These are phyloP conservation scores for Pestalotiopsis fici DNA, from an alignment of 2,329 filamentous ascomycete genomes.

Conservation along the genomic window DNA sequence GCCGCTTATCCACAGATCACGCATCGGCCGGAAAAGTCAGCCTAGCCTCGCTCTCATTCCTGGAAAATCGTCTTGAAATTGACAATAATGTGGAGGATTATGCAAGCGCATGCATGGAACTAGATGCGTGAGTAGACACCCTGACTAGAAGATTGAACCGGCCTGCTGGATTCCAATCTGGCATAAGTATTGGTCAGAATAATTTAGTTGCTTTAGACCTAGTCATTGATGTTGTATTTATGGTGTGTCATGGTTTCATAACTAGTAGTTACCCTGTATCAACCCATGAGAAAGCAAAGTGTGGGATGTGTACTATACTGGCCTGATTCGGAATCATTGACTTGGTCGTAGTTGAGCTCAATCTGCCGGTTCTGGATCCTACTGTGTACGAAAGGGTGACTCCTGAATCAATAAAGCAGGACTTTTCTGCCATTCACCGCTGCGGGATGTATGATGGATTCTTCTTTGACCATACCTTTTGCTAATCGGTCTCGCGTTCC, in stretches of 20 bases:
- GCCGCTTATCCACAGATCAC: too few species aligned
- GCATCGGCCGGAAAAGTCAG: neutral
- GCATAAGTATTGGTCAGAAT: neutral
- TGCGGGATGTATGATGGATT: too few species aligned
- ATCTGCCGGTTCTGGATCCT: too few species aligned
- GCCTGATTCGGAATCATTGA: too few species aligned
- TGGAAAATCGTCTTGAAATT: neutral
- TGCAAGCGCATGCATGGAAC: neutral
- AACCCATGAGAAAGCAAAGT: too few species aligned
- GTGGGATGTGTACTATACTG: too few species aligned
- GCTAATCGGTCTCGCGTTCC: neutral
- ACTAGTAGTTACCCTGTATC: neutral
- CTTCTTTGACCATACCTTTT: neutral
- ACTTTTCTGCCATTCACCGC: too few species aligned
- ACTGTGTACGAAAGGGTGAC: too few species aligned
- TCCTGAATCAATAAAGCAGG: too few species aligned
- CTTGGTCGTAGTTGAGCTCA: too few species aligned
- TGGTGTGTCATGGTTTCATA: neutral
- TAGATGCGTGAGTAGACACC: neutral
- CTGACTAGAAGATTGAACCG: neutral
- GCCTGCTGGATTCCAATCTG: neutral
- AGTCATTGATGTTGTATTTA: neutral
- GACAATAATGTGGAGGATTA: neutral
- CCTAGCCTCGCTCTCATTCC: neutral
- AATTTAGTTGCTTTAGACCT: neutral